phyloP scores from a whole-genome alignment of 805 yeast species.

The Lachancea cidri region DNA sequence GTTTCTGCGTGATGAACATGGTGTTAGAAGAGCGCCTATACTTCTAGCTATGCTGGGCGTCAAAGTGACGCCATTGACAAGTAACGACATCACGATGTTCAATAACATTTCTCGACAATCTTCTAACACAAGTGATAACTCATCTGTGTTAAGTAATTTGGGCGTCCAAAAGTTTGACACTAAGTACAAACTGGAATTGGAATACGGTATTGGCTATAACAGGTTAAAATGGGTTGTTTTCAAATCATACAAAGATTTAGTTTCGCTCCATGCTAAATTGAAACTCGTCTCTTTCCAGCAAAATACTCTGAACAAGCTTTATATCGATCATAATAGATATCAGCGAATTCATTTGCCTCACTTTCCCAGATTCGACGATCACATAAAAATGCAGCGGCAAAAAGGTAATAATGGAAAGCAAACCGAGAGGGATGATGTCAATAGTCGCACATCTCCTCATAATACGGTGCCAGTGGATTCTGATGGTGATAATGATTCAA shows the following conservation, averaged over 20 bases:
- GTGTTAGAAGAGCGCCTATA: constrained; percentile 75
- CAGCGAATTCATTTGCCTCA: constrained; percentile 25
- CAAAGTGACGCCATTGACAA: constrained; percentile 46
- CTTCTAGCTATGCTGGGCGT: constrained; percentile 68
- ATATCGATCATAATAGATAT: constrained; percentile 24
- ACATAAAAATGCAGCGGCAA: constrained; percentile 1
- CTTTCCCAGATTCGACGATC: constrained; percentile 27
- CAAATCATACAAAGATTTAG: constrained; percentile 66
- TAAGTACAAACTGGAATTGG: constrained; percentile 65
- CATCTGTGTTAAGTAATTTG: constrained; percentile 11
- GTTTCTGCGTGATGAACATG: constrained; percentile 70
- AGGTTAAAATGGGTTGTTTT: constrained; percentile 75
- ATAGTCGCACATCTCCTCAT: neutral
- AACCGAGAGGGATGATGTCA: neutral
- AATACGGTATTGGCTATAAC: constrained; percentile 83
- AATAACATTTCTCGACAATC: neutral
- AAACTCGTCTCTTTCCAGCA: constrained; percentile 48
- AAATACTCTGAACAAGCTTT: constrained; percentile 28
- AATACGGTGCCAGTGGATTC: neutral
- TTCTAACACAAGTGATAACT: neutral
- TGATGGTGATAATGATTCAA: neutral
- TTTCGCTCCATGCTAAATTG: constrained; percentile 64
- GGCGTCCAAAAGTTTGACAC: constrained; percentile 25
- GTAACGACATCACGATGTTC: constrained; percentile 19
- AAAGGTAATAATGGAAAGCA: neutral